A percentile compares a stretch with the other conserved stretches of the same genome.
Evolutionary conservation across 2,329 filamentous ascomycete species (phyloP).

Genomic region (Botrytis hyacinthi): DNA sequence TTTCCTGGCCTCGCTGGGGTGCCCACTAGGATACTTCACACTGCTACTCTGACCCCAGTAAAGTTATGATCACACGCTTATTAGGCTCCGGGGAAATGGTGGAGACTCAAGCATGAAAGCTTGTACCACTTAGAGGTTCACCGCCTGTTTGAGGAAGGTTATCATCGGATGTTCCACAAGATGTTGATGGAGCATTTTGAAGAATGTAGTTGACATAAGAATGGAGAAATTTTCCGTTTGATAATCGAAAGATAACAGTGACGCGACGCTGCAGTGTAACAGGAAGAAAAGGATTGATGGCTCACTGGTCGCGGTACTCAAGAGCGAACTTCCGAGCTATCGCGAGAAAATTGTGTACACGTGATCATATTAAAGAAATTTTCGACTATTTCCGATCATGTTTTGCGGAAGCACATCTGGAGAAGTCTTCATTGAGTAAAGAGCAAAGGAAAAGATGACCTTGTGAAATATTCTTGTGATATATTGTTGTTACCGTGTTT

Average conservation of each 20-base stretch:
- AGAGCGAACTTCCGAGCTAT: background rate
- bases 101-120: constrained; percentile 5
- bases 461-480: background rate
- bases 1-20: background rate
- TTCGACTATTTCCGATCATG: background rate
- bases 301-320: background rate
- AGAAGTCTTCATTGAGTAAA: background rate
- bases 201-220: background rate
- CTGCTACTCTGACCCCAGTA: background rate
- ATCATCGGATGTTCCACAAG: background rate
- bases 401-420: background rate
- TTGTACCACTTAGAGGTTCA: constrained; percentile 4
- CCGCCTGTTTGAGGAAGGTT: constrained; percentile 11
- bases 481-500: rapidly evolving
- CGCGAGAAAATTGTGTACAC: background rate
- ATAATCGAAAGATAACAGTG: background rate
- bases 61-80: constrained; percentile 16
- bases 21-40: constrained; percentile 2
- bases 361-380: background rate
- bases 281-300: background rate
- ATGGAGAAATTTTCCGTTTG: background rate
- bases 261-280: constrained; percentile 1
- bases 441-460: background rate
- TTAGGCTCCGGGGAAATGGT: constrained; percentile 20
- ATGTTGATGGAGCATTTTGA: background rate